Evolutionary conservation across 192 early-diverging fungal genomes (phyloP), one percentile per base, ranked within the genome.

Genomic region (Diversispora eburnea): DNA sequence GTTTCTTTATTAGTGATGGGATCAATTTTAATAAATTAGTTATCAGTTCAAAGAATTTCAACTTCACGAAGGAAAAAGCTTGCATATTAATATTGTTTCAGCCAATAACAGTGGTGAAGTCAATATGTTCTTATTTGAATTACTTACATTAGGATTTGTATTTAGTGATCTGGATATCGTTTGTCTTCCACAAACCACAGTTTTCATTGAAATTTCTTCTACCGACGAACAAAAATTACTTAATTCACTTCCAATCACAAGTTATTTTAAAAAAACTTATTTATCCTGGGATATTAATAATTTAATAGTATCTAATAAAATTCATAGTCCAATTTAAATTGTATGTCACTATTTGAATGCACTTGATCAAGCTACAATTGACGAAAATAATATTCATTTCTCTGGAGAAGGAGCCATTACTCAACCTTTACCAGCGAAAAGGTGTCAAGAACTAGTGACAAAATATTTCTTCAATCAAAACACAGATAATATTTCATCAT

Each of bases 171-270:
- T 45, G 10, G 42, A 63, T 55, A 75, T 75, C 7, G 62, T 63
- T 22, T 20, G 17, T 20, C 25, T 75, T 42, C 73, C 58, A 17
- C 8, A 22, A 10, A 65, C 43, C 6, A 20, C 20, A 39, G 10
- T 65, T 41, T 75, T 67, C 33, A 75, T 75, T 33, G 73, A 75
- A 43, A 22, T 75, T 42, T 63, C 63, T 42, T 67, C 73, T 25
- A 66, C 72, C 48, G 43, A 59, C 5, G 51, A 52, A 33, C 73
- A 75, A 48, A 33, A 75, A 22, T 56, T 75, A 13, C 54, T 65
- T 42, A 51, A 75, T 17, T 75, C 73, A 9, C 9, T 75, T 7
- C 45, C 46, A 43, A 25, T 75, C 25, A 19, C 39, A 8, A 43
- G 48, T 15, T 63, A 43, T 58, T 41, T 75, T 6, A 15, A 52